Evolutionary conservation across 1,139 yeast species (phyloP).

Genomic region (Tardiomyces digboiensis): DNA sequence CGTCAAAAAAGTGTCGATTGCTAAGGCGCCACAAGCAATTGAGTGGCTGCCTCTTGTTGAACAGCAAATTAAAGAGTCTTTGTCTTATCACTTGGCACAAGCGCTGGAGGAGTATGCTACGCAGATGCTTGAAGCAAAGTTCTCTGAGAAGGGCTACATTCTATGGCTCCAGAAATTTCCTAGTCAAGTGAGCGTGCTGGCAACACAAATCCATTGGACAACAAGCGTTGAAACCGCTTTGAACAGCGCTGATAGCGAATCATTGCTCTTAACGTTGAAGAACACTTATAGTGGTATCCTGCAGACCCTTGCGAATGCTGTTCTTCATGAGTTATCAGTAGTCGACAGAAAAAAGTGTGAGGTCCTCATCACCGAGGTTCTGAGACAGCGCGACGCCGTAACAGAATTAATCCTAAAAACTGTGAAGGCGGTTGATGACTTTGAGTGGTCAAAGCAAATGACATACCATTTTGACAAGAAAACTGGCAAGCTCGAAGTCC

Average conservation of each 20-base stretch:
- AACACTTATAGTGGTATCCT: slow-evolving; percentile 11
- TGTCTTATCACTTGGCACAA: neutral
- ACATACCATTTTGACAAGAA: slow-evolving; percentile 34
- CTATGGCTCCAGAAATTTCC: slow-evolving; percentile 36
- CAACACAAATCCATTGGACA: slow-evolving; percentile 56
- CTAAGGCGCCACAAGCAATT: slow-evolving; percentile 36
- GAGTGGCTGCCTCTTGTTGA: slow-evolving; percentile 65
- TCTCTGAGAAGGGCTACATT: slow-evolving; percentile 7
- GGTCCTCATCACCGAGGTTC: slow-evolving; percentile 51
- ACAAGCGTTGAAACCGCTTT: slow-evolving; percentile 29
- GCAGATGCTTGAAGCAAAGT: neutral
- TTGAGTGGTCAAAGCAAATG: slow-evolving; percentile 47
- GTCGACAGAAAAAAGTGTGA: slow-evolving; percentile 44
- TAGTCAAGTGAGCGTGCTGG: slow-evolving; percentile 47
- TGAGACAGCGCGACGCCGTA: slow-evolving; percentile 49
- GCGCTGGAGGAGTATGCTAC: neutral
- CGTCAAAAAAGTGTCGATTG: slow-evolving; percentile 35
- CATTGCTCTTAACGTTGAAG: neutral
- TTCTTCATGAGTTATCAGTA: slow-evolving; percentile 22
- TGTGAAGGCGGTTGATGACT: slow-evolving; percentile 13
- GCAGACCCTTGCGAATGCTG: slow-evolving; percentile 22
- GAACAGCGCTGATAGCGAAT: neutral
- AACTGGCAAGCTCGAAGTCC: slow-evolving; percentile 35
- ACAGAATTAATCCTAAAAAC: slow-evolving; percentile 14
- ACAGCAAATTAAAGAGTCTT: slow-evolving; percentile 32